Evolutionary conservation across 2,329 filamentous ascomycete species (phyloP).

Genomic region (Alternaria novae-zelandiae): DNA sequence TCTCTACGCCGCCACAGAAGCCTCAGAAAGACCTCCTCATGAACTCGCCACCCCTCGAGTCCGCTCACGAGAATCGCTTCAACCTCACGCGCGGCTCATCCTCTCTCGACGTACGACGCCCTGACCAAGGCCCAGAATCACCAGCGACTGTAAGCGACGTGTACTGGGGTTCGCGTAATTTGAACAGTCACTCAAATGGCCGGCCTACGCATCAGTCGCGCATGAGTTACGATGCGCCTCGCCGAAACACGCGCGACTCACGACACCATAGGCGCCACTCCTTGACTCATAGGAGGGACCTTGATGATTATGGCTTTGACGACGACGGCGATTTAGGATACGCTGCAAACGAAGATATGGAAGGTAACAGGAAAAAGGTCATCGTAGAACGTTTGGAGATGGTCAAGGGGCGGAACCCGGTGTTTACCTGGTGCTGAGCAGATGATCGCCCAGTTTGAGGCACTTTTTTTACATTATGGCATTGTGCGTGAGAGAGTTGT

Average conservation of each 20-base stretch:
- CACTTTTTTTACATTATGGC: background rate
- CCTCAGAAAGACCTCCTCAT: constrained; percentile 72
- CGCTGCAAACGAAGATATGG: constrained; percentile 91
- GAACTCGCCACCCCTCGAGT: constrained; percentile 60
- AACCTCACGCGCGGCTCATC: constrained; percentile 56
- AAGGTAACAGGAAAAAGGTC: constrained; percentile 88
- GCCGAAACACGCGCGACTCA: constrained; percentile 38
- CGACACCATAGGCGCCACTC: constrained; percentile 52
- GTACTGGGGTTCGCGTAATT: constrained; percentile 32
- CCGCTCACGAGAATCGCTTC: constrained; percentile 53
- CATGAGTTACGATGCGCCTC: constrained; percentile 52
- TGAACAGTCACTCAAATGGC: constrained; percentile 20
- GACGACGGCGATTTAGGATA: constrained; percentile 93
- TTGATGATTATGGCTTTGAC: constrained; percentile 54
- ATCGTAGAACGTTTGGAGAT: constrained; percentile 96
- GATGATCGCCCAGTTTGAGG: background rate
- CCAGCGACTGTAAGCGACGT: constrained; percentile 45
- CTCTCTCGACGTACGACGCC: constrained; percentile 46
- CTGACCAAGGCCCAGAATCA: constrained; percentile 32
- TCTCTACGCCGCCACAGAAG: constrained; percentile 62
- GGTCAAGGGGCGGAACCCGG: constrained; percentile 92
- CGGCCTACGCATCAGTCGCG: constrained; percentile 42
- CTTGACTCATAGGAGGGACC: constrained; percentile 62
- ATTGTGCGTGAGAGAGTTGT: background rate
- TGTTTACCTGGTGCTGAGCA: constrained; percentile 91